These are phyloP conservation scores for Apiospora rasikravindrae DNA, from an alignment of 2,329 filamentous ascomycete genomes.

Conservation along the genomic window DNA sequence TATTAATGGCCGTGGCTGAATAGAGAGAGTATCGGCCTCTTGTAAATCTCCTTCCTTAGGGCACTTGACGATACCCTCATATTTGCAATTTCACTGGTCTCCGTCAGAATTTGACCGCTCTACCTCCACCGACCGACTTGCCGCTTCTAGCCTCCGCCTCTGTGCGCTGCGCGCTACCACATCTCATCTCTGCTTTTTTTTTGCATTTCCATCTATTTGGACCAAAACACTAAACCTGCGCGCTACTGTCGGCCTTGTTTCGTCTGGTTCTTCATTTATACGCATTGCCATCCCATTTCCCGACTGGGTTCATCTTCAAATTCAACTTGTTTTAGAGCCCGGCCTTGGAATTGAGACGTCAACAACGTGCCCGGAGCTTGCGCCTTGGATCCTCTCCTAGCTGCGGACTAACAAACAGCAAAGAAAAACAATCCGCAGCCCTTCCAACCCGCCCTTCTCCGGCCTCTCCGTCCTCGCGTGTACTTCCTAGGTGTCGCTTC, in stretches of 20 bases:
- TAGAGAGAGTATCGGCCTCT: conserved; percentile 19
- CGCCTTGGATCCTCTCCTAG: neutral
- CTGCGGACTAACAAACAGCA: conserved; percentile 1
- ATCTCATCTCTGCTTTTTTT: conserved; percentile 11
- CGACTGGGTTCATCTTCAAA: conserved; percentile 1
- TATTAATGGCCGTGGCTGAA: conserved; percentile 25
- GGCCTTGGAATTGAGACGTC: conserved; percentile 3
- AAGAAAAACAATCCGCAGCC: conserved; percentile 8
- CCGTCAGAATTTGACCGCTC: neutral
- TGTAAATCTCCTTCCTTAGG: conserved; percentile 11
- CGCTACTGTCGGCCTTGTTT: conserved; percentile 7
- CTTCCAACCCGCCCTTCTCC: neutral
- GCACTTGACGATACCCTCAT: conserved; percentile 11
- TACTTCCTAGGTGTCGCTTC: neutral
- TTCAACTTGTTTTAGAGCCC: conserved; percentile 16
- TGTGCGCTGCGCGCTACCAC: conserved; percentile 19
- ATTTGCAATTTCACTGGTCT: neutral
- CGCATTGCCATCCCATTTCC: conserved; percentile 12
- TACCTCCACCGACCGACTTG: neutral
- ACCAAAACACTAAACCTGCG: conserved; percentile 7
- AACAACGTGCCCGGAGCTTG: neutral
- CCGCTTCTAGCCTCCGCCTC: conserved; percentile 10
- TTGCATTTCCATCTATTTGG: conserved; percentile 8
- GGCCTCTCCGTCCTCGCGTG: neutral
- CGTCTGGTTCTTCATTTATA: conserved; percentile 6